Evolutionary conservation across 176 grass and related monocot species (phyloP).

Genomic region (Bothriochloa decipiens): DNA sequence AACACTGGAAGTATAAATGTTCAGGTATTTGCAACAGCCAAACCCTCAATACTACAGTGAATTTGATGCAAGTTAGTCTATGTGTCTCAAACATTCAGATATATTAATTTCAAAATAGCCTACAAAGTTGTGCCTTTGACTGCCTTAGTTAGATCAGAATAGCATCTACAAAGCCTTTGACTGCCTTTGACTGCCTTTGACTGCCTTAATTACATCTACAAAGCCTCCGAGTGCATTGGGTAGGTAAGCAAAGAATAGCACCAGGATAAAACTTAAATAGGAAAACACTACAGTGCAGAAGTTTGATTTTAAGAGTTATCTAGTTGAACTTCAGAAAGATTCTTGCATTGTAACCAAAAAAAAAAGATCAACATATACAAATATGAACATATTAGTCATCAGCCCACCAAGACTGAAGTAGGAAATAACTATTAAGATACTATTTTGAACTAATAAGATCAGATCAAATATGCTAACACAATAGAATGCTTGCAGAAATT

Average conservation of each 20-base stretch:
- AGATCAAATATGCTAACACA: slow-evolving; percentile 22
- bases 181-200: no score
- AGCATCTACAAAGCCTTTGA: not conserved
- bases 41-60: not conserved
- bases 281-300: not conserved
- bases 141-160: no score
- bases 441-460: not conserved
- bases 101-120: not conserved
- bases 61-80: not conserved
- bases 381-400: not conserved
- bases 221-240: not conserved
- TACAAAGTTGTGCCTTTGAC: slow-evolving; percentile 7
- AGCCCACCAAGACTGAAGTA: not conserved
- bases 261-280: slow-evolving; percentile 22
- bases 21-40: not conserved
- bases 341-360: not conserved
- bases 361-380: not conserved
- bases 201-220: slow-evolving; percentile 18
- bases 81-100: not conserved
- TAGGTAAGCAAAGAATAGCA: not conserved
- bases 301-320: slow-evolving; percentile 6
- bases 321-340: not conserved
- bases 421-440: not conserved
- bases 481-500: not conserved
- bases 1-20: not conserved